phyloP scores from a whole-genome alignment of 805 yeast genomes.

The Ogataea angusta region DNA sequence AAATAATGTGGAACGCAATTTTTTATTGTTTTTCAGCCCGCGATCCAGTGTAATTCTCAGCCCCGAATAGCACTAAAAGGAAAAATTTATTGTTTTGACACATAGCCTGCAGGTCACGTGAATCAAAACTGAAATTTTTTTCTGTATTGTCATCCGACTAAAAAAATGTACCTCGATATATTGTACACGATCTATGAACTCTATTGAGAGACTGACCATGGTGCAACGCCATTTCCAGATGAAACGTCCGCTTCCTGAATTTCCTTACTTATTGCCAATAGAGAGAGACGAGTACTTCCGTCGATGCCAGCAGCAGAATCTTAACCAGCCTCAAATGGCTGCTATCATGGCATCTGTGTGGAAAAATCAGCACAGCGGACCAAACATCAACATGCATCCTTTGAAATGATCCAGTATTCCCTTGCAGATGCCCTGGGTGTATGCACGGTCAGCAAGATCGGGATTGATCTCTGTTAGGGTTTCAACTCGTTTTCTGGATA shows the following conservation, averaged over 20 bases:
- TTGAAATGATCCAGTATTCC: conserved; percentile 20
- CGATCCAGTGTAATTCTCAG: not conserved
- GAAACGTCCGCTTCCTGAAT: conserved; percentile 15
- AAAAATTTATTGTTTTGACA: not conserved
- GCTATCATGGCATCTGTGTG: not conserved
- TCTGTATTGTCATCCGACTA: not conserved
- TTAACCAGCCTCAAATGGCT: conserved; percentile 1
- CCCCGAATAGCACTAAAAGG: not conserved
- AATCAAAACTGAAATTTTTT: not conserved
- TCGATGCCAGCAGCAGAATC: conserved; percentile 22
- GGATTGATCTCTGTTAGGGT: conserved; percentile 8
- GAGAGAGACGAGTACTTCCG: conserved; percentile 20
- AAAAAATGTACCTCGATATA: too few species aligned
- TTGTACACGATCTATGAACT: not conserved
- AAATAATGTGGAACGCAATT: not conserved
- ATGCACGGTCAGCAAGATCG: conserved; percentile 7
- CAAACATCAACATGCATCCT: conserved; percentile 19
- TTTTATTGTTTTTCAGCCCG: not conserved
- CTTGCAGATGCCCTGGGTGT: conserved; percentile 8
- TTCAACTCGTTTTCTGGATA: not conserved
- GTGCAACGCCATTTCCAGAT: conserved; percentile 17
- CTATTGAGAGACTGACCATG: conserved; percentile 21
- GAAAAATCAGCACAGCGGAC: conserved; percentile 13
- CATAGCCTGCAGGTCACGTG: not conserved
- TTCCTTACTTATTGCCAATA: conserved; percentile 19